Evolutionary conservation across 2,329 filamentous ascomycete species (phyloP), one percentile per base, ranked within the genome.

Genomic region (Paramyrothecium roridum): DNA sequence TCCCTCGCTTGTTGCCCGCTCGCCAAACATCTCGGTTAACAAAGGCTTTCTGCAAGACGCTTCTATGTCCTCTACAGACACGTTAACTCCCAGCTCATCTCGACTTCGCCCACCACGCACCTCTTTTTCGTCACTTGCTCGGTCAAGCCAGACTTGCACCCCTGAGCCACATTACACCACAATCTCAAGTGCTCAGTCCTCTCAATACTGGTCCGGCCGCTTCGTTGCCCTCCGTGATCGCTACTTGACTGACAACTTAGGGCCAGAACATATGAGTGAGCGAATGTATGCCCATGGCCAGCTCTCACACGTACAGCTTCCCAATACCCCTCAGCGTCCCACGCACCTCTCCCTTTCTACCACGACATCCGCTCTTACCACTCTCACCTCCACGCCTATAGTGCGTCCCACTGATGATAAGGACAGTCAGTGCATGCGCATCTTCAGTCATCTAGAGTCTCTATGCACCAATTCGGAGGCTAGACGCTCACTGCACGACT

Each of bases 161-260:
- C 56, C 61, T 23, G 59, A 60, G 34, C 53, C 59, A 30, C 59
- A 71, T 11, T 65, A 63, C 2, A 61, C n/a, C 61, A 1, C 65
- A 69, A 67, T 84, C 16, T 65, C 66, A 52, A 70, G 65, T 0
- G 74, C 79, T 2, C 77, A 81, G 61, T 69, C 76, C 7, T 75
- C 77, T 2, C 67, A 74, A 3, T 88, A 86, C 67, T 89, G 86
- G 86, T 73, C 77, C 12, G 86, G 86, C 19, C 81, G 86, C 43
- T 86, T 87, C 64, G 71, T 78, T 52, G 71, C 81, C 2, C 68
- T 87, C 1, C 75, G 80, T 52, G 84, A 88, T 67, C 77, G 75
- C 19, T 67, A 68, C 17, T 56, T 64, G 3, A 43, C 65, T 3
- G 70, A 73, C 34, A 64, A 63, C 2, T 64, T 68, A 19, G 56